Evolutionary conservation across 805 yeast species (phyloP), one percentile per base, ranked within the genome.

Genomic region (Barnettozyma vustinii): DNA sequence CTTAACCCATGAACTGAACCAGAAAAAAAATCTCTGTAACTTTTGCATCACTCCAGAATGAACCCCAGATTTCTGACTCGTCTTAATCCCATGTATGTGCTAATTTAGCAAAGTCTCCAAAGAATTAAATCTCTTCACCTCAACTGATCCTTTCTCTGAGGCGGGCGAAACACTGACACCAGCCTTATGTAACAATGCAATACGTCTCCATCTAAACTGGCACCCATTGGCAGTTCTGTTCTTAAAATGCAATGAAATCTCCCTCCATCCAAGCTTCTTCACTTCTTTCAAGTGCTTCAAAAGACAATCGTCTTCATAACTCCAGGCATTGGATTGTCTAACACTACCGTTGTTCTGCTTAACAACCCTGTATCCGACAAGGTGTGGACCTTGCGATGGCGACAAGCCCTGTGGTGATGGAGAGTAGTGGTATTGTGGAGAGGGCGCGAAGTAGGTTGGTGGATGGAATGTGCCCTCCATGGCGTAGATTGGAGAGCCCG

Each of bases 211-310:
- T 56, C 91, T 74, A 62, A 83, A 83, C 62, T 83, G 88, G 60
- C 89, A 83, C 3, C 88, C 88, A 61, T 83, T 84, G 35, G 89
- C 84, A 9, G 90, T 84, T 56, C 91, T 67, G 60, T 79, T 80
- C 42, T 78, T 75, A 65, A 84, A 84, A 55, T 81, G 80, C 26
- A 77, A 65, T 3, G 87, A 81, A 49, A 84, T 83, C 53, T 84
- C 90, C 63, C 85, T 75, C 91, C 91, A 84, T 1, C 90, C 90
- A 48, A 83, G 68, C 60, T 81, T 82, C 59, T 77, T 80, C 52
- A 74, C 79, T 57, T 84, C 90, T 63, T 84, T 84, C 56, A 84
- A 69, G 54, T 78, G 79, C 44, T 85, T 70, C 48, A 83, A 65
- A 16, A 82, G 61, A 42, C 73, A 66, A 57, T 83, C 89, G 55